phyloP scores from a whole-genome alignment of 2,329 filamentous ascomycete species.

The Orbilia oligospora region DNA sequence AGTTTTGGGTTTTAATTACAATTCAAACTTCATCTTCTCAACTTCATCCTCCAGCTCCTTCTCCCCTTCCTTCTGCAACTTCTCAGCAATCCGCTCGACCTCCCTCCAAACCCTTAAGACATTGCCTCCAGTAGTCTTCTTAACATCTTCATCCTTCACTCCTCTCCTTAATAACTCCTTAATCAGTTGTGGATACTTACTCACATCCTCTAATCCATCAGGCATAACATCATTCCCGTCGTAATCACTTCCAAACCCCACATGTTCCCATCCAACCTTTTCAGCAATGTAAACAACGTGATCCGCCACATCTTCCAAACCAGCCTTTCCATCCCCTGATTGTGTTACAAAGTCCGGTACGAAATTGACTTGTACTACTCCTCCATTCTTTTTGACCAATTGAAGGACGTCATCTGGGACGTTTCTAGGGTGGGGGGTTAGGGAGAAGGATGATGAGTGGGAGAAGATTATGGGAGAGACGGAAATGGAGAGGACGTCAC shows the following conservation, averaged over 20 bases:
- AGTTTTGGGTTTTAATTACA: not conserved
- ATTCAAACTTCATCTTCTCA: slow-evolving; percentile 24
- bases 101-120: slow-evolving; percentile 86
- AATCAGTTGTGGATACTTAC: slow-evolving; percentile 84
- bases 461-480: slow-evolving; percentile 88
- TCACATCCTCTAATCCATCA: slow-evolving; percentile 84
- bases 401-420: slow-evolving; percentile 86
- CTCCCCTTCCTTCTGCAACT: slow-evolving; percentile 74
- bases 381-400: slow-evolving; percentile 79
- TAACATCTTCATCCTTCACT: slow-evolving; percentile 80
- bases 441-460: slow-evolving; percentile 83
- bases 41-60: slow-evolving; percentile 68
- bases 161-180: slow-evolving; percentile 80
- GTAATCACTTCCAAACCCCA: slow-evolving; percentile 91
- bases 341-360: slow-evolving; percentile 81
- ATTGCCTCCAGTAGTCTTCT: slow-evolving; percentile 84
- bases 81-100: slow-evolving; percentile 79
- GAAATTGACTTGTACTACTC: slow-evolving; percentile 93
- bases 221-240: slow-evolving; percentile 81
- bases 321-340: slow-evolving; percentile 76
- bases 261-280: slow-evolving; percentile 86
- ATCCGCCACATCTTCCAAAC: slow-evolving; percentile 80
- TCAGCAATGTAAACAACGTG: slow-evolving; percentile 88
- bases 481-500: slow-evolving; percentile 78
- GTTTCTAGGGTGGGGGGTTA: slow-evolving; percentile 92